Conservation (phyloP, 768 basidiomycete genomes). For the Leccinellum luteum region DNA sequence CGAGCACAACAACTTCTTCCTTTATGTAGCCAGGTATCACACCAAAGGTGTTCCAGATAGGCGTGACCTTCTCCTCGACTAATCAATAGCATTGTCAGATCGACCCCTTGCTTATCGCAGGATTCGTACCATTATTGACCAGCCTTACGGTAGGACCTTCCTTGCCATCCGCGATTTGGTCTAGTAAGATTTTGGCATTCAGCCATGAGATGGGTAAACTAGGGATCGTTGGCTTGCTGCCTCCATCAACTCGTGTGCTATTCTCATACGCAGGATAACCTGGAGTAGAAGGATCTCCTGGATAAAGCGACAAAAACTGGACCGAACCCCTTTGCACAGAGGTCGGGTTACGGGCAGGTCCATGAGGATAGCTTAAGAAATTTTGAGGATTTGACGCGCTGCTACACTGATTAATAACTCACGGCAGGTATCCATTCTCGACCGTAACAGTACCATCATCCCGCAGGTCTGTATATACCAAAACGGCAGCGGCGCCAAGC, state of each 20-base stretch:
- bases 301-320: conserved; percentile 64
- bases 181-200: conserved; percentile 71
- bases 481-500: conserved; percentile 74
- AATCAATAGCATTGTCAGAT: neutral
- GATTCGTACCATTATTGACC: conserved; percentile 50
- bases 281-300: conserved; percentile 84
- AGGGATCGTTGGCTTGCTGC: conserved; percentile 72
- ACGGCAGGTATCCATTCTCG: conserved; percentile 72
- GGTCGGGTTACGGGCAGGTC: conserved; percentile 84
- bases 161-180: conserved; percentile 38
- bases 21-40: conserved; percentile 81
- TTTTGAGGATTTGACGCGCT: neutral
- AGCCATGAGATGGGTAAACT: conserved; percentile 90
- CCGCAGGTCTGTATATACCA: conserved; percentile 85
- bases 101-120: neutral
- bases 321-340: conserved; percentile 87
- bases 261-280: conserved; percentile 85
- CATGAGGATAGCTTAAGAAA: conserved; percentile 49
- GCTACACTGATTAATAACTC: conserved; percentile 17
- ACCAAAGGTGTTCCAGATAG: conserved; percentile 90
- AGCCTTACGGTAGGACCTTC: conserved; percentile 43
- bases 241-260: conserved; percentile 57
- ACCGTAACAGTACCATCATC: conserved; percentile 83
- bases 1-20: conserved; percentile 84
- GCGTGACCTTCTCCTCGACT: conserved; percentile 81